Percentiles rank a stretch among this genome's conserved stretches.
These are phyloP conservation scores for Neoboletus magnificus DNA, from an alignment of 768 basidiomycete species.

Conservation along the genomic window DNA sequence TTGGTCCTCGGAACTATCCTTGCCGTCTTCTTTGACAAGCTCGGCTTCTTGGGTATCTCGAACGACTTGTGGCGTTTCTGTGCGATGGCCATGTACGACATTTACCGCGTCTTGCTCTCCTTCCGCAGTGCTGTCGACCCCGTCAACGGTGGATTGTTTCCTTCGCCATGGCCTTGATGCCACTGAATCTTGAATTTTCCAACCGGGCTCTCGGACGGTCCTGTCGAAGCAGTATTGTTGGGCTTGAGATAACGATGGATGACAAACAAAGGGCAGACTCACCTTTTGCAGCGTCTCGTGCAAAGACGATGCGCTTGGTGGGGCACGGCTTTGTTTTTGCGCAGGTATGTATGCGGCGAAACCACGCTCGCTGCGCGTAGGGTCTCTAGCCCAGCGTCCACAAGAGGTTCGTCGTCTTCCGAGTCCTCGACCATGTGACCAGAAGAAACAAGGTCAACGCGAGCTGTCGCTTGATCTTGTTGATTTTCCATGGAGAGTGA, in stretches of 20 bases:
- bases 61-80: constrained; percentile 56
- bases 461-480: constrained; percentile 69
- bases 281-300: constrained; percentile 66
- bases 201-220: constrained; percentile 32
- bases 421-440: constrained; percentile 25
- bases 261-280: constrained; percentile 1
- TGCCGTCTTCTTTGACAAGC: constrained; percentile 53
- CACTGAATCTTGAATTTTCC: constrained; percentile 45
- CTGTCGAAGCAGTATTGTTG: background rate
- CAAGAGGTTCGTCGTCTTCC: constrained; percentile 40
- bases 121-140: constrained; percentile 9
- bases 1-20: constrained; percentile 51
- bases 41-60: constrained; percentile 66
- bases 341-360: constrained; percentile 28
- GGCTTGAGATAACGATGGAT: constrained; percentile 18
- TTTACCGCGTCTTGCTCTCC: constrained; percentile 27
- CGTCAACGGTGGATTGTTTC: constrained; percentile 7
- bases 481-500: constrained; percentile 68
- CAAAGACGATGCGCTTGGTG: constrained; percentile 64
- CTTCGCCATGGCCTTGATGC: constrained; percentile 34
- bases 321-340: constrained; percentile 28
- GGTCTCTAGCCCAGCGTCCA: constrained; percentile 51
- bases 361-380: constrained; percentile 64
- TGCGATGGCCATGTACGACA: constrained; percentile 12
- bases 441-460: constrained; percentile 57